These are phyloP conservation scores for Erythrophleum fordii DNA, from an alignment of 306 rosid genomes.

Conservation along the genomic window DNA sequence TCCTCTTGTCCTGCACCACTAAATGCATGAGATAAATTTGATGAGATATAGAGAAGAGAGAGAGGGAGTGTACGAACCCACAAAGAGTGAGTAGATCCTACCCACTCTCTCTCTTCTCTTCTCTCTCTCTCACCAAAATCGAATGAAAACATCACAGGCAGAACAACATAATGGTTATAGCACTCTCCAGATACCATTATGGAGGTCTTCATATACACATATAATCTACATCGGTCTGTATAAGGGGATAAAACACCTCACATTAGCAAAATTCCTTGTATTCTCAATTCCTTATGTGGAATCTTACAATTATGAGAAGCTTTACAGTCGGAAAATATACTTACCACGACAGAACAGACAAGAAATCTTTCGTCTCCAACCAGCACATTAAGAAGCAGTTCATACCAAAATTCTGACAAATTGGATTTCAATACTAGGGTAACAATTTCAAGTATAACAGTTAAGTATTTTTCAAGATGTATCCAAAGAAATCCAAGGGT, in stretches of 20 bases:
- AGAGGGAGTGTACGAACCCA: no score
- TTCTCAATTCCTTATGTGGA: neutral
- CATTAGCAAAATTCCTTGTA: neutral
- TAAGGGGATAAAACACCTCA: neutral
- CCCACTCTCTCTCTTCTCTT: no score
- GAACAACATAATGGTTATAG: no score
- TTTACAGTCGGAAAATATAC: constrained; percentile 1
- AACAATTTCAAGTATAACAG: neutral
- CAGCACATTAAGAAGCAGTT: neutral
- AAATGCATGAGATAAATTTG: no score
- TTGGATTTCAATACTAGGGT: neutral
- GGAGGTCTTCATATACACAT: neutral
- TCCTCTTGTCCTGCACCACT: no score
- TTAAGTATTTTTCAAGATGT: neutral
- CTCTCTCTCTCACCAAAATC: no score
- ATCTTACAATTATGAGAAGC: neutral
- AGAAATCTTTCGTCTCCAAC: neutral
- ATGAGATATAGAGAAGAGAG: no score
- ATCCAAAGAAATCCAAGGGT: neutral
- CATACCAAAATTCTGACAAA: neutral
- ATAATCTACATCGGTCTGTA: neutral
- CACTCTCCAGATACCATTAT: neutral
- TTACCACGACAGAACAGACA: neutral
- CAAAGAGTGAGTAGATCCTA: no score
- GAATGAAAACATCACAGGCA: no score